These are phyloP conservation scores for Chamaenerion angustifolium DNA, from an alignment of 345 rosid genomes.

Conservation along the genomic window DNA sequence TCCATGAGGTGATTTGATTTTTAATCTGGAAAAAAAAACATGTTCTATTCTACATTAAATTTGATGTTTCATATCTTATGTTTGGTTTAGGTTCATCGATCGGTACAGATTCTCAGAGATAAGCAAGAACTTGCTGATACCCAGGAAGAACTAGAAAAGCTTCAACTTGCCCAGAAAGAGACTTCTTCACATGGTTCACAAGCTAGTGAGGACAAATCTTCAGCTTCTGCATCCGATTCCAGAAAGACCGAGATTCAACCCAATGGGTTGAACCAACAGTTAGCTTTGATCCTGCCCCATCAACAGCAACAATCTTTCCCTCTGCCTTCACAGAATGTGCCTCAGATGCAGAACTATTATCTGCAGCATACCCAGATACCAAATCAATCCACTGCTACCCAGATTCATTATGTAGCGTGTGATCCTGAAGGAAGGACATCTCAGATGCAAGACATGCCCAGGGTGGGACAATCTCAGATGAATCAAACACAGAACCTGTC, in stretches of 20 bases:
- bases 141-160: constrained; percentile 82
- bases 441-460: constrained; percentile 52
- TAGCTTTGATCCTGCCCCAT: constrained; percentile 83
- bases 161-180: constrained; percentile 83
- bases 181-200: constrained; percentile 58
- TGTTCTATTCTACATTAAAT: neutral
- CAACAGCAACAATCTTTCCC: constrained; percentile 48
- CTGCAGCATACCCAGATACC: constrained; percentile 47
- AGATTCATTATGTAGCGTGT: constrained; percentile 33
- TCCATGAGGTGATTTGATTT: constrained; percentile 62
- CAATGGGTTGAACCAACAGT: constrained; percentile 61
- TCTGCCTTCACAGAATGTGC: constrained; percentile 33
- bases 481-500: constrained; percentile 30
- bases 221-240: constrained; percentile 45
- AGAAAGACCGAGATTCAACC: constrained; percentile 43
- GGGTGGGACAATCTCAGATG: constrained; percentile 43
- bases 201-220: constrained; percentile 50
- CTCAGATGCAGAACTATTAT: constrained; percentile 64
- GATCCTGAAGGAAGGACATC: constrained; percentile 55
- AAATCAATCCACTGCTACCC: constrained; percentile 29
- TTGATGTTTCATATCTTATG: neutral
- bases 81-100: constrained; percentile 73
- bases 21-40: neutral
- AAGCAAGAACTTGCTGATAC: constrained; percentile 95
- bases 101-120: constrained; percentile 93